A percentile compares a stretch with the other conserved stretches of the same genome.
phyloP scores from a whole-genome alignment of 805 yeast genomes.

The Kurtzmaniella fragi region DNA sequence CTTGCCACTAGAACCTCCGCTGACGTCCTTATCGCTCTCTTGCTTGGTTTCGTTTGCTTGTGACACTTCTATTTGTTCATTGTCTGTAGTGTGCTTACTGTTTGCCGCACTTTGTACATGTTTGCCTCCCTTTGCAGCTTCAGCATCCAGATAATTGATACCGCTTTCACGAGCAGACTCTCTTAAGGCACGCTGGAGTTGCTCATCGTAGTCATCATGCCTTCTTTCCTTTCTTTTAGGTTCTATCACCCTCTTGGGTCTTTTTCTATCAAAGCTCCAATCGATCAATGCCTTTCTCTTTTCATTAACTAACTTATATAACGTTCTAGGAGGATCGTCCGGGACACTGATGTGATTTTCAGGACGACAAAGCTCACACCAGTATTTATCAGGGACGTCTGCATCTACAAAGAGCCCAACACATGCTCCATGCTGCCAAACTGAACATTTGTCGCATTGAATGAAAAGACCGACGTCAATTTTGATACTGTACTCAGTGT shows the following conservation, averaged over 20 bases:
- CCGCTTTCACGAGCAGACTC: constrained; percentile 53
- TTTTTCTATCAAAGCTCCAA: constrained; percentile 8
- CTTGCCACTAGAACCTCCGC: too few species aligned
- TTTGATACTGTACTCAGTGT: constrained; percentile 29
- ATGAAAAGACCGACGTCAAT: constrained; percentile 62
- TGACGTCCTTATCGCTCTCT: too few species aligned
- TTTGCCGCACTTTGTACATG: too few species aligned
- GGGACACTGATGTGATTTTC: constrained; percentile 60
- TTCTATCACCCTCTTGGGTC: constrained; percentile 8
- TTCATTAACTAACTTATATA: constrained; percentile 39
- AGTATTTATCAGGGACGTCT: constrained; percentile 86
- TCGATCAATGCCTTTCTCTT: constrained; percentile 29
- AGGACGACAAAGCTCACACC: constrained; percentile 91
- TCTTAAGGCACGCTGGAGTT: constrained; percentile 45
- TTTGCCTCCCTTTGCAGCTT: too few species aligned
- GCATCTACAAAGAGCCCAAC: constrained; percentile 76
- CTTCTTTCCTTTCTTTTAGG: constrained; percentile 27
- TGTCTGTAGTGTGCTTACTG: too few species aligned
- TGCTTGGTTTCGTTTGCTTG: too few species aligned
- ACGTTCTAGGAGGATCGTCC: constrained; percentile 23
- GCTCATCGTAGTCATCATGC: constrained; percentile 35
- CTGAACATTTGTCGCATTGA: constrained; percentile 87
- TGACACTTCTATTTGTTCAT: too few species aligned
- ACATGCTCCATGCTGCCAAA: constrained; percentile 98
- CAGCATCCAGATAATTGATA: background rate